Evolutionary conservation across 495 filamentous ascomycete genomes (phyloP).

Genomic region (Astrothelium macrocarpum): DNA sequence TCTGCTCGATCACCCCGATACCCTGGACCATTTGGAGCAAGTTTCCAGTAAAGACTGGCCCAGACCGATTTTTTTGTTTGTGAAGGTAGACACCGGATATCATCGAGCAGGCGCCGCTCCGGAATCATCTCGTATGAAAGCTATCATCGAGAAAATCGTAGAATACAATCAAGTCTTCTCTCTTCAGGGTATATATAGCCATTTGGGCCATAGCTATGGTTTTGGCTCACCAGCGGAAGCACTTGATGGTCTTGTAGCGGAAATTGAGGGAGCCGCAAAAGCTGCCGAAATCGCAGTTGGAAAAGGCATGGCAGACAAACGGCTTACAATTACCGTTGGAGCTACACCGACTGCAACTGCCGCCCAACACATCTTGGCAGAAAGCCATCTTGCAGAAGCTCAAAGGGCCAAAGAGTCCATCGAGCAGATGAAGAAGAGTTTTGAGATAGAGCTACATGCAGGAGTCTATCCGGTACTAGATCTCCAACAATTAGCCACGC

Average conservation of each 20-base stretch:
- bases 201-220: conserved; percentile 66
- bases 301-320: conserved; percentile 21
- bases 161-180: conserved; percentile 31
- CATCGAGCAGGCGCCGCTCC: conserved; percentile 62
- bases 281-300: conserved; percentile 35
- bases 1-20: conserved; percentile 65
- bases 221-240: conserved; percentile 43
- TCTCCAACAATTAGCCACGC: conserved; percentile 72
- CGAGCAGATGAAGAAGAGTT: conserved; percentile 26
- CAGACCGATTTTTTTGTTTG: conserved; percentile 38
- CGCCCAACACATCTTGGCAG: conserved; percentile 36
- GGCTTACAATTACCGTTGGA: conserved; percentile 61
- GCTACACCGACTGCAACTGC: conserved; percentile 71
- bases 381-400: conserved; percentile 21
- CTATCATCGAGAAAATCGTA: conserved; percentile 40
- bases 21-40: conserved; percentile 33
- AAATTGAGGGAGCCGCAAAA: conserved; percentile 49
- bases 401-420: conserved; percentile 21
- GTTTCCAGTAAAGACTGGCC: conserved; percentile 32
- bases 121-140: conserved; percentile 39
- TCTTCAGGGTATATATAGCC: conserved; percentile 65
- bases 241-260: conserved; percentile 46
- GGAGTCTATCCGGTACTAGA: conserved; percentile 68
- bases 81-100: conserved; percentile 74
- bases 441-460: conserved; percentile 58